Evolutionary conservation across 225 moss, liverwort and hornwort genomes (phyloP).

Genomic region (Ulota crispa): DNA sequence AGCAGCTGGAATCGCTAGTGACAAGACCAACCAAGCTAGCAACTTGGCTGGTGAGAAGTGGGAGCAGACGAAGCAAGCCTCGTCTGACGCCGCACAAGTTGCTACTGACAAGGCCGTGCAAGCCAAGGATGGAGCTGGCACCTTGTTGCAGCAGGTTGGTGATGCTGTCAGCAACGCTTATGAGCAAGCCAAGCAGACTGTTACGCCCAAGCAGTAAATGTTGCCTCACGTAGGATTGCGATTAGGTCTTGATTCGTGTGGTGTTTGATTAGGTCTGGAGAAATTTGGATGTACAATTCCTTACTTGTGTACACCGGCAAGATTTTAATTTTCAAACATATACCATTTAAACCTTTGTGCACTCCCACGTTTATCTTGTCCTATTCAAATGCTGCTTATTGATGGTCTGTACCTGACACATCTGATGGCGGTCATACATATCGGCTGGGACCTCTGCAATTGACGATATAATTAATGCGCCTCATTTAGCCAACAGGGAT

Average conservation of each 20-base stretch:
- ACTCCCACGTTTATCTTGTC: too few species aligned
- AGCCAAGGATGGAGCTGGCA: background rate
- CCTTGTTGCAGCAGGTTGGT: background rate
- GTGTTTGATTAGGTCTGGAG: background rate
- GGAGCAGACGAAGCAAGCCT: background rate
- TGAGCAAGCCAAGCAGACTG: background rate
- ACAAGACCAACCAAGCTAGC: background rate
- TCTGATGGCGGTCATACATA: too few species aligned
- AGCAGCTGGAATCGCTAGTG: background rate
- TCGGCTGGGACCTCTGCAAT: too few species aligned
- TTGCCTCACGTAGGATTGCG: background rate
- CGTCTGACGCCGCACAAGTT: background rate
- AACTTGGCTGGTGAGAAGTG: background rate
- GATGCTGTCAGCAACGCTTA: background rate
- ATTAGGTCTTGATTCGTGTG: background rate
- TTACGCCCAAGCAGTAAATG: background rate
- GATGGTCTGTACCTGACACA: background rate
- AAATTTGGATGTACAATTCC: background rate
- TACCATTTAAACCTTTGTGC: background rate
- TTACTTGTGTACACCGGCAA: background rate
- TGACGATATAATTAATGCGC: accelerated
- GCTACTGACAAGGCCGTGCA: background rate
- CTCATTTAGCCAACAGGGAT: too few species aligned
- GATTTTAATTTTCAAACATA: background rate
- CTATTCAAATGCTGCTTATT: background rate